Evolutionary conservation across 352 stramenopile species (phyloP).

Genomic region (Pythium dissimile): DNA sequence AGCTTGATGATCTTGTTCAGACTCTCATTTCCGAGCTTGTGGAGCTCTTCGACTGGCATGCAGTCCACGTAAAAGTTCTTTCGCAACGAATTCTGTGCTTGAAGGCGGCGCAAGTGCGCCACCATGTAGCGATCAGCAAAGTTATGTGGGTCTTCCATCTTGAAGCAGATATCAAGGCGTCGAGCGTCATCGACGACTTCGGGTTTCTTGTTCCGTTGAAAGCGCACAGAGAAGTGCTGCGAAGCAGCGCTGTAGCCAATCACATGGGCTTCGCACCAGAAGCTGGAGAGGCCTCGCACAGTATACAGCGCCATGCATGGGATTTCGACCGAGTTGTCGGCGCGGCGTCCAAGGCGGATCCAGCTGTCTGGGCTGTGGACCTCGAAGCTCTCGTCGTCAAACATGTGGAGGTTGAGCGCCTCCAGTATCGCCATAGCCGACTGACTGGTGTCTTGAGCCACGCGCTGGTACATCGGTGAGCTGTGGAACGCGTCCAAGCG

Average conservation of each 20-base stretch:
- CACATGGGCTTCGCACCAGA: conserved; percentile 66
- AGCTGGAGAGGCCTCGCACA: conserved; percentile 45
- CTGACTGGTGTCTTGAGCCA: conserved; percentile 30
- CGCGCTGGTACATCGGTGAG: conserved; percentile 27
- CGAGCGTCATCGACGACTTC: conserved; percentile 49
- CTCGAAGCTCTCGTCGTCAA: conserved; percentile 84
- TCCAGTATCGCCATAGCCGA: conserved; percentile 44
- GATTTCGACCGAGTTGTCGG: conserved; percentile 54
- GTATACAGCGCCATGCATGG: conserved; percentile 73
- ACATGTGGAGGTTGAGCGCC: conserved; percentile 55
- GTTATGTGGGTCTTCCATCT: conserved; percentile 68
- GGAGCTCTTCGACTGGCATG: conserved; percentile 79
- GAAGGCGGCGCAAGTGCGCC: conserved; percentile 50
- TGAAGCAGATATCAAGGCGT: conserved; percentile 75
- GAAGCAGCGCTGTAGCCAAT: conserved; percentile 43
- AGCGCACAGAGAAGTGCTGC: conserved; percentile 52
- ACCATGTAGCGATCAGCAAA: conserved; percentile 74
- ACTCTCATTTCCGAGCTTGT: conserved; percentile 79
- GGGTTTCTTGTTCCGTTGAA: conserved; percentile 58
- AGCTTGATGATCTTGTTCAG: conserved; percentile 73
- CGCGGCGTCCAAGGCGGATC: conserved; percentile 49
- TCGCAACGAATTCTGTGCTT: conserved; percentile 62
- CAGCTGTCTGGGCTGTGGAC: conserved; percentile 58
- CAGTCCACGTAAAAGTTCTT: conserved; percentile 86
- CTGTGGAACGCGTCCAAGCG: conserved; percentile 29